Base-by-base conservation (phyloP, 2,329 filamentous ascomycete genomes). In the Ophiostoma ulmi region DNA sequence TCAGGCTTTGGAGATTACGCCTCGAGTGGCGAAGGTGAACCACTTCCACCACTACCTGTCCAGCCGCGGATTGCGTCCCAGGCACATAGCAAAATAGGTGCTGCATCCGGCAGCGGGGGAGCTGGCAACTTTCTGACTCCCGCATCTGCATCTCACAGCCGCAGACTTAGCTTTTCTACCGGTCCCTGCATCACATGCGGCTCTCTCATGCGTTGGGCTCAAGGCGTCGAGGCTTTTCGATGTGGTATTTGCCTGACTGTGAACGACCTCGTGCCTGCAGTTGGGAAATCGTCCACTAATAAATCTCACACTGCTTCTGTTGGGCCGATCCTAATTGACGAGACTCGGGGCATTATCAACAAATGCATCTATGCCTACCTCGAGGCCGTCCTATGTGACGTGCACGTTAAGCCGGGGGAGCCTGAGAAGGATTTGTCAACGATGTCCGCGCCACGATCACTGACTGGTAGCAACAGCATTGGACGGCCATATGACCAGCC, bases 151-250 rank as follows among this genome's bases (percentile, higher is more conserved):
- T 63, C 74, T 72, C 6, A 73, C 78, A 48, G 72, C 71, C 81
- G 78, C 74, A 87, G 84, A 74, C 87, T 92, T 31, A 69, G 69
- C 74, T 87, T 90, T 76, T 83, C 84, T 38, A 89, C 87, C 41
- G 91, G 92, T 31, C 89, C 87, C 75, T 97, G 93, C 78, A 93
- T 94, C 87, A 94, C 93, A 44, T 97, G 93, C 79, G 91, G 90
- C 75, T 91, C 90, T 70, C 87, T 89, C 70, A 90, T 96, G 74
- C 86, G 90, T 71, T 97, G 93, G 90, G 92, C 92, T 1, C 87
- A 85, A 73, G 87, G 90, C 69, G 80, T 93, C 73, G 86, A 86
- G 48, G 86, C 90, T 52, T 97, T 95, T 79, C 87, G 92, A 75
- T 97, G 93, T 79, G 91, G 91, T 61, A 90, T 92, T 70, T 97